Base-by-base conservation (phyloP, 495 filamentous ascomycete species). In the Aspergillus sparsus region DNA sequence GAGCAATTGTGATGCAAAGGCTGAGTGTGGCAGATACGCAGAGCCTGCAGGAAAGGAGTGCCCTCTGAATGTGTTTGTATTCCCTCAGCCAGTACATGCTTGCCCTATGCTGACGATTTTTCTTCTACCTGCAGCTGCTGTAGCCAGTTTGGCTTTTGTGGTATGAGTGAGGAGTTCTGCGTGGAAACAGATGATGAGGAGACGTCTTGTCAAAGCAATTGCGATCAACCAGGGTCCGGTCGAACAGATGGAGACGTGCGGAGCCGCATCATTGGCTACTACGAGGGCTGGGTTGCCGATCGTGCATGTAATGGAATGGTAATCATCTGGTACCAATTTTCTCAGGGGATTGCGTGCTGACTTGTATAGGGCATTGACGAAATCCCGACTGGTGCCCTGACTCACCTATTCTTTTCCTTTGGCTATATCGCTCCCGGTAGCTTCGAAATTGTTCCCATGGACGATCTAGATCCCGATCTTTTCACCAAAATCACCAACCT, bases 141-240 rank as follows among this genome's bases (percentile, higher is more conserved):
- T 41, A 59, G 49, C 9, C 51, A 66, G 42, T 67, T 58, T 33
- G 59, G 64, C 21, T 70, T 70, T 46, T 74, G 71, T 50, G 71
- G 71, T 15, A 79, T 70, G 4, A 76, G 74, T 3, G 60, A 71
- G 7, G 74, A 80, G 51, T 83, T 78, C 64, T 83, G 81, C 61
- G 63, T 16, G 42, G 42, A 16, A 16, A 57, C 45, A 50, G 50
- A 36, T 37, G 50, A 36, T 37, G 31, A 37, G 12, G 32, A 36
- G 16, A 53, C 50, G 2, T 45, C 47, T 18, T 56, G 53, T 37
- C 52, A 64, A 42, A 33, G 50, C 18, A 52, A 52, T 35, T 65
- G 63, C 18, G 58, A 55, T n/a, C 58, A 55, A 36, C 58, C 44
- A 10, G 33, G 33, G 6, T 37, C 33, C 16, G 50, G 50, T 2